Evolutionary conservation across 2,329 filamentous ascomycete species (phyloP).

Genomic region (Neofusicoccum kwambonambiense): DNA sequence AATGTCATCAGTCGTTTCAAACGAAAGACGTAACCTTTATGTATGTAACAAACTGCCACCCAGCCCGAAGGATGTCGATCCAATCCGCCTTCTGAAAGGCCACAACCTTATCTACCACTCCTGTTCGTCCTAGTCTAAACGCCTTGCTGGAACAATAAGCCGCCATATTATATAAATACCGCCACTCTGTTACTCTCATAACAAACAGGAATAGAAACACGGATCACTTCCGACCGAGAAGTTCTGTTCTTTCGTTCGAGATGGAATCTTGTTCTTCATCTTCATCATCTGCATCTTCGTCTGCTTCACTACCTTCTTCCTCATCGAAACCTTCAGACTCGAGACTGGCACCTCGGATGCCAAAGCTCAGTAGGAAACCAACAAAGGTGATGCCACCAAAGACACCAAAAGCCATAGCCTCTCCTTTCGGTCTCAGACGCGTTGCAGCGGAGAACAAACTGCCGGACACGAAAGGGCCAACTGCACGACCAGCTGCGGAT

Average conservation of each 20-base stretch:
- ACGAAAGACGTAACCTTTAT: not conserved
- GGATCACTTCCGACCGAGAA: not conserved
- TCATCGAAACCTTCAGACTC: conserved; percentile 59
- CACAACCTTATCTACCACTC: not conserved
- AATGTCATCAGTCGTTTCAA: not conserved
- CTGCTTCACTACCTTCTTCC: conserved; percentile 39
- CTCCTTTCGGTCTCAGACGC: conserved; percentile 73
- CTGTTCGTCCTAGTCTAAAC: not conserved
- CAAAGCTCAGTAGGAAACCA: conserved; percentile 77
- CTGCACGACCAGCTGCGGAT: conserved; percentile 82
- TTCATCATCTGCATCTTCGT: conserved; percentile 43
- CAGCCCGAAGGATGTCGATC: not conserved
- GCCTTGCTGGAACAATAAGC: conserved; percentile 3
- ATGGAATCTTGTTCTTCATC: conserved; percentile 27
- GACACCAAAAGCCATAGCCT: conserved; percentile 79
- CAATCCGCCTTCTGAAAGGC: not conserved
- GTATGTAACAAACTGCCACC: not conserved
- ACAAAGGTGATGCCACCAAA: conserved; percentile 81
- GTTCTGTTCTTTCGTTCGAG: not conserved
- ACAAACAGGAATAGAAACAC: not conserved
- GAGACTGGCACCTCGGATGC: conserved; percentile 64
- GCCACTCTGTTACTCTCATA: not conserved
- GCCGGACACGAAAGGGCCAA: conserved; percentile 85
- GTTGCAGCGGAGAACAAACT: conserved; percentile 79
- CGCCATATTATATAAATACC: not conserved